Percentiles rank a stretch among this genome's conserved stretches.
phyloP scores from a whole-genome alignment of 2,329 filamentous ascomycete species.

The Penicillium sp. region DNA sequence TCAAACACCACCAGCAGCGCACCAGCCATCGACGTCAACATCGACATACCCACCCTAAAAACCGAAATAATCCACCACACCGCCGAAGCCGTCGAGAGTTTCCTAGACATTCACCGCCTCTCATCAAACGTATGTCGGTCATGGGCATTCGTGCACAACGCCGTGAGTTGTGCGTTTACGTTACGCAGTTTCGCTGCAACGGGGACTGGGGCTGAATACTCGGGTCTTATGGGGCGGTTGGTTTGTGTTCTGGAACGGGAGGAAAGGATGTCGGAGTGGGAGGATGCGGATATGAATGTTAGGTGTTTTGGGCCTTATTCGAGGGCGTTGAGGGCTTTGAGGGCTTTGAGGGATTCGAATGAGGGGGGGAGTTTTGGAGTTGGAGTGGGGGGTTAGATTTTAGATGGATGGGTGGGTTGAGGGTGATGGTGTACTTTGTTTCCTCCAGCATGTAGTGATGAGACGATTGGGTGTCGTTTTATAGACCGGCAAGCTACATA shows the following conservation, averaged over 20 bases:
- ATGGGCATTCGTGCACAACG: conserved; percentile 34
- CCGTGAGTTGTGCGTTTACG: conserved; percentile 31
- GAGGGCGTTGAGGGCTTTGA: neutral
- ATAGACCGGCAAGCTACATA: no score
- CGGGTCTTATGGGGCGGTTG: neutral
- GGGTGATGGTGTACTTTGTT: no score
- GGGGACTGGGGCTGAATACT: neutral
- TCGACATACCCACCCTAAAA: no score
- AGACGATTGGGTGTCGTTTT: no score
- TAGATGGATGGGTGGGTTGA: no score
- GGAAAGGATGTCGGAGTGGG: neutral
- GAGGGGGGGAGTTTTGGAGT: neutral
- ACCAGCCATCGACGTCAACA: no score
- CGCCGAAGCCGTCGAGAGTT: neutral
- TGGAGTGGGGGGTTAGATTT: neutral
- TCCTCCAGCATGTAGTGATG: no score
- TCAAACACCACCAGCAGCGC: no score
- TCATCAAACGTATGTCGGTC: neutral
- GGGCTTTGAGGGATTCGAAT: neutral
- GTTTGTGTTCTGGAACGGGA: neutral
- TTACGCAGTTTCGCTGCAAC: conserved; percentile 11
- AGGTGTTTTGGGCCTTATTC: neutral
- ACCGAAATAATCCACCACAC: neutral
- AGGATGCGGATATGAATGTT: neutral
- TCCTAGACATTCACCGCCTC: neutral